Base-by-base conservation (phyloP, 495 filamentous ascomycete species). In the Penicillium paxilli region DNA sequence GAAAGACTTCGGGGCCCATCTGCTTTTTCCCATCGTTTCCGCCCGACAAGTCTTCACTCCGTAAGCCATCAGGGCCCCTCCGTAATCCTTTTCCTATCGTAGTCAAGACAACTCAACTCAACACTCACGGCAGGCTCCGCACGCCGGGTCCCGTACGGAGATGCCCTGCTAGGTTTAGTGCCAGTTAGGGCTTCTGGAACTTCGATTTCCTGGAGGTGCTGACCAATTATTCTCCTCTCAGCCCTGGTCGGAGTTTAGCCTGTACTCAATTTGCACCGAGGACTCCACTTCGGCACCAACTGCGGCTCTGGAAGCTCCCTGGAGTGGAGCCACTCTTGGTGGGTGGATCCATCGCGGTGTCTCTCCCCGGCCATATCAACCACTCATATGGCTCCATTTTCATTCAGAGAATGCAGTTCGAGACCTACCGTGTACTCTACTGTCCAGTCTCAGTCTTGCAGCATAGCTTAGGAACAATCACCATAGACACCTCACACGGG, bases 251-350 rank as follows among this genome's bases (percentile, higher is more conserved):
- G 41, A 23, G 19, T 54, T 47, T 54, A 42, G 44, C 12, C 12
- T 17, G 40, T 48, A 33, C 26, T 40, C 35, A 33, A 42, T 17
- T 42, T 42, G 47, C 52, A 49, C 52, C 47, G 56, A 52, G 54
- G 40, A 44, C 24, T 62, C 55, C 64, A 64, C 62, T 60, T 67
- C 64, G 64, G 64, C 64, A 60, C 45, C 48, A 41, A 60, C 64
- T 67, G 64, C 62, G 64, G 64, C 64, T 67, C 64, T 65, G 53
- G 64, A 41, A 67, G 62, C 62, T 67, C 54, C 38, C 54, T 62
- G 55, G 16, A 50, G 64, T 65, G 62, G 64, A 60, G 37, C 17
- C 22, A n/a, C 16, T 38, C 16, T 37, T 51, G 23, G 50, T 44
- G 44, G 49, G 53, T 35, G 30, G 23, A 40, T 49, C 51, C 25